These are phyloP conservation scores for Blechomonas ayalai DNA, from an alignment of 208 protist species.

Conservation along the genomic window DNA sequence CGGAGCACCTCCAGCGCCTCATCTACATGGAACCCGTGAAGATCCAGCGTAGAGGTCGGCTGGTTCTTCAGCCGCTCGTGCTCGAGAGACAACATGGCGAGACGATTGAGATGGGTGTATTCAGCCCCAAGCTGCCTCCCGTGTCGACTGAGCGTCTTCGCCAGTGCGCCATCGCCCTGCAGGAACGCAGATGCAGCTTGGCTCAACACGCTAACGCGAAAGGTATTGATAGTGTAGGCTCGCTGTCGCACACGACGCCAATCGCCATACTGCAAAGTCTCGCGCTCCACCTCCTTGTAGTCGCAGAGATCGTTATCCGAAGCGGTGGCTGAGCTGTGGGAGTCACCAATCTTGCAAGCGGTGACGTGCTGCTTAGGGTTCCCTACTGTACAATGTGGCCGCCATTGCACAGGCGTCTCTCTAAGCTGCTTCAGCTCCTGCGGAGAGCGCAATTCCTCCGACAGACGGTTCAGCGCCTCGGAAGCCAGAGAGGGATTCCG, in stretches of 20 bases:
- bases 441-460: slow-evolving; percentile 23
- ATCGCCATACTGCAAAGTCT: slow-evolving; percentile 46
- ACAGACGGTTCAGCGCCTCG: slow-evolving; percentile 44
- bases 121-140: slow-evolving; percentile 45
- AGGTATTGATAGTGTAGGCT: slow-evolving; percentile 57
- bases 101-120: slow-evolving; percentile 68
- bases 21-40: slow-evolving; percentile 73
- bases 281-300: slow-evolving; percentile 24
- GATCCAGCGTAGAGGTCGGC: slow-evolving; percentile 43
- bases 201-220: slow-evolving; percentile 41
- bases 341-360: neutral
- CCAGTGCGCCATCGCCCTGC: slow-evolving; percentile 34
- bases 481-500: slow-evolving; percentile 22
- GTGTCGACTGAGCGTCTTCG: slow-evolving; percentile 45
- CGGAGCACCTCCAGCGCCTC: slow-evolving; percentile 65
- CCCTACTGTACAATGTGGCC: neutral
- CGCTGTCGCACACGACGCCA: slow-evolving; percentile 66
- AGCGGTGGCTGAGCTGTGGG: neutral
- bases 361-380: neutral
- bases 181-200: slow-evolving; percentile 56
- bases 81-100: slow-evolving; percentile 80
- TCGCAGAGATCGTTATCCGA: too few species aligned
- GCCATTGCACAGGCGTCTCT: slow-evolving; percentile 7
- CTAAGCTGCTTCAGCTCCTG: slow-evolving; percentile 14
- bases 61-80: slow-evolving; percentile 33